Percentiles rank a stretch among this genome's conserved stretches.
These are phyloP conservation scores for Epichloe sp. DNA, from an alignment of 2,329 filamentous ascomycete species.

Conservation along the genomic window DNA sequence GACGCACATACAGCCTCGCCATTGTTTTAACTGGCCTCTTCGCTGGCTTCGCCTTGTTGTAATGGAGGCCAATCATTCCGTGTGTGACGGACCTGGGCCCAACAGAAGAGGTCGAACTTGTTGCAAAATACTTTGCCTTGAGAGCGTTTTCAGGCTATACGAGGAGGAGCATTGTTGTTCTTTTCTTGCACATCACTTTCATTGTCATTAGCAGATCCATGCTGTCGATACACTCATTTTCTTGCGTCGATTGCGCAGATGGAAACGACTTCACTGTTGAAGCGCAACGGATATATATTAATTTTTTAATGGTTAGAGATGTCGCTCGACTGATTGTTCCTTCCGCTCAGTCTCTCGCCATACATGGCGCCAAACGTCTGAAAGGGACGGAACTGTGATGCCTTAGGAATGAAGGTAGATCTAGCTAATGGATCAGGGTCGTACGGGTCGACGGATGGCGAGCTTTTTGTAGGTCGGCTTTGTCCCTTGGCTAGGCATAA, in stretches of 20 bases:
- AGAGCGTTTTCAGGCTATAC: neutral
- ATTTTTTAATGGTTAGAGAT: too few species aligned
- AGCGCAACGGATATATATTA: too few species aligned
- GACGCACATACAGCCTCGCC: conserved; percentile 24
- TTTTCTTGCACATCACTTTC: neutral
- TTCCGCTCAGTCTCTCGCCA: too few species aligned
- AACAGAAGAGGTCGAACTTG: neutral
- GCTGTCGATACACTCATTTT: neutral
- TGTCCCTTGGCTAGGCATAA: too few species aligned
- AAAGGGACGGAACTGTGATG: too few species aligned
- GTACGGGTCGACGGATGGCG: too few species aligned
- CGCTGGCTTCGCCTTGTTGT: conserved; percentile 28
- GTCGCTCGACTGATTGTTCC: too few species aligned
- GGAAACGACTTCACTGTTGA: too few species aligned
- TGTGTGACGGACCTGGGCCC: neutral
- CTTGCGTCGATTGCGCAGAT: neutral
- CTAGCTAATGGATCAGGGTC: too few species aligned
- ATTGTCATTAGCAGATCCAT: neutral
- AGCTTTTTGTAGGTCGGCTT: too few species aligned
- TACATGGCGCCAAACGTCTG: too few species aligned
- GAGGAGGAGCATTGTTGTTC: neutral
- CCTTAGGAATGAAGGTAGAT: too few species aligned
- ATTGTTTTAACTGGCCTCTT: conserved; percentile 26
- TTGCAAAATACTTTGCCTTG: neutral
- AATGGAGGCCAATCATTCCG: neutral